These are phyloP conservation scores for Fusarium odoratissimum DNA, from an alignment of 2,329 filamentous ascomycete species.

Conservation along the genomic window DNA sequence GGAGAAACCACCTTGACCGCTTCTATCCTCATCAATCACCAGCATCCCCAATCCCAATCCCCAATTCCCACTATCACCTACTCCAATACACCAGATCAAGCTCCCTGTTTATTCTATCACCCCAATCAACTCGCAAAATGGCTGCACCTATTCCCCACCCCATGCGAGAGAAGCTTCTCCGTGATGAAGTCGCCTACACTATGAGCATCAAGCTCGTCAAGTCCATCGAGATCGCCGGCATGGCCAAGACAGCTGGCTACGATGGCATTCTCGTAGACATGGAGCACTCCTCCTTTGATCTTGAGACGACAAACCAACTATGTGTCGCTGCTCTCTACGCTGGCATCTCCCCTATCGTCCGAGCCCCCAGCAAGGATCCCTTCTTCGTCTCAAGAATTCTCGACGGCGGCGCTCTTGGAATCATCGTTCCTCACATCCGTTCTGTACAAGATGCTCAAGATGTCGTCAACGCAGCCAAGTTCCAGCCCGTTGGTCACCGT, in stretches of 20 bases:
- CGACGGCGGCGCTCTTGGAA: conserved; percentile 42
- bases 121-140: conserved; percentile 15
- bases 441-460: conserved; percentile 41
- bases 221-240: conserved; percentile 47
- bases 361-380: conserved; percentile 42
- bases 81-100: no score
- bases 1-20: not conserved
- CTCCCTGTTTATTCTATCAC: rapidly evolving
- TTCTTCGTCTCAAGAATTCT: conserved; percentile 44
- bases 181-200: conserved; percentile 44
- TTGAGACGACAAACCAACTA: conserved; percentile 48
- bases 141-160: conserved; percentile 37
- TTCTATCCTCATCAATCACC: not conserved
- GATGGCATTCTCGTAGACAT: conserved; percentile 54
- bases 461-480: conserved; percentile 44
- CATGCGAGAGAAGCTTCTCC: conserved; percentile 44
- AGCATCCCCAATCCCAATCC: not conserved
- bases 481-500: conserved; percentile 40
- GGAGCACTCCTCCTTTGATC: conserved; percentile 51
- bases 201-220: conserved; percentile 49
- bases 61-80: not conserved
- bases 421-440: conserved; percentile 45
- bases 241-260: conserved; percentile 51
- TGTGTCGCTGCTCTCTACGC: conserved; percentile 47
- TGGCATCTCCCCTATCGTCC: conserved; percentile 46